Evolutionary conservation across 768 basidiomycete genomes (phyloP).

Genomic region (Leucocoprinus sp.): DNA sequence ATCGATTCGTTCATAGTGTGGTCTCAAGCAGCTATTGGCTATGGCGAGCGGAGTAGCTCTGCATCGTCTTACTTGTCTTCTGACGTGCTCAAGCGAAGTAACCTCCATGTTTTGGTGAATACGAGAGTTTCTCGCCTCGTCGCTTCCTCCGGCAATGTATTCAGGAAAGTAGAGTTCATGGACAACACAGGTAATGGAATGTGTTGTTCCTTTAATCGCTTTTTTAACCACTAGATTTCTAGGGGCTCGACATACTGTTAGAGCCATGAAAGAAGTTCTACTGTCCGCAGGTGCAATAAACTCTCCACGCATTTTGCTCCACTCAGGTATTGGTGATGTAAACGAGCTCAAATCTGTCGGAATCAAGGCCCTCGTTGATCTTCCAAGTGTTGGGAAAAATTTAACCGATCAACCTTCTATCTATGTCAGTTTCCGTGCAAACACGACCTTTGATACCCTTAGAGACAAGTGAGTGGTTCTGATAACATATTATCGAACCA

Average conservation of each 20-base stretch:
- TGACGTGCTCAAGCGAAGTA: conserved; percentile 17
- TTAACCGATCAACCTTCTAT: conserved; percentile 21
- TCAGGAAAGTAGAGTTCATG: neutral
- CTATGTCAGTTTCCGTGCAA: conserved; percentile 11
- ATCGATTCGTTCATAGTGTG: conserved; percentile 12
- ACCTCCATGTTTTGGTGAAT: conserved; percentile 24
- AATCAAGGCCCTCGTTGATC: conserved; percentile 19
- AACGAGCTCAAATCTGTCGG: conserved; percentile 12
- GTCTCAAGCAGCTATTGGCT: conserved; percentile 19
- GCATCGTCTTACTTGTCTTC: conserved; percentile 22
- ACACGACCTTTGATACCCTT: conserved; percentile 10
- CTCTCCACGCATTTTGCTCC: conserved; percentile 13
- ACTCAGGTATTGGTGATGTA: conserved; percentile 15
- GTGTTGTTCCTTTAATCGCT: neutral
- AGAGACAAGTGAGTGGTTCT: conserved; percentile 1
- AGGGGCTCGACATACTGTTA: neutral
- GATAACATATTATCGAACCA: neutral
- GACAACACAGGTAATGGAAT: conserved; percentile 5
- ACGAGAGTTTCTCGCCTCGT: conserved; percentile 21
- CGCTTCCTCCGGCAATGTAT: neutral
- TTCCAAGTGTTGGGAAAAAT: conserved; percentile 23
- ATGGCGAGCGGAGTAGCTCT: conserved; percentile 23
- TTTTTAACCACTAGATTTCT: neutral
- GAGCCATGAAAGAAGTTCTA: conserved; percentile 10
- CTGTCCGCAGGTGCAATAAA: conserved; percentile 12